A percentile compares a stretch with the other conserved stretches of the same genome.
These are phyloP conservation scores for Aspergillus haitiensis DNA, from an alignment of 495 filamentous ascomycete genomes.

Conservation along the genomic window DNA sequence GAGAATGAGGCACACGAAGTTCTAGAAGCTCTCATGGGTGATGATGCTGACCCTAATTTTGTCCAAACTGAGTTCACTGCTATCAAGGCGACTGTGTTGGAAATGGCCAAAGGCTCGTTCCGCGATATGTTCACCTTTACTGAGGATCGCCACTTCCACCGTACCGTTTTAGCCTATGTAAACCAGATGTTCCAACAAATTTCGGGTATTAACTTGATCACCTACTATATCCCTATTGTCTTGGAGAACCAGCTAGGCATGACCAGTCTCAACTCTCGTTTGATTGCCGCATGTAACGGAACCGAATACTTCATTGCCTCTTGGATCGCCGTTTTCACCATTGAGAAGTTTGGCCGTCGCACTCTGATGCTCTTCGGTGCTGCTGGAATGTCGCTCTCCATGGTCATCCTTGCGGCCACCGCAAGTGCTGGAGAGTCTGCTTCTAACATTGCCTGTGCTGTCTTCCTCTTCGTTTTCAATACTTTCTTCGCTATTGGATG, in stretches of 20 bases:
- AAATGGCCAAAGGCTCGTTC: conserved; percentile 66
- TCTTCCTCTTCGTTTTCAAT: conserved; percentile 73
- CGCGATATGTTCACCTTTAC: conserved; percentile 70
- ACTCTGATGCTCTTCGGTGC: conserved; percentile 72
- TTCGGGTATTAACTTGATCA: conserved; percentile 73
- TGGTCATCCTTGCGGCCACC: conserved; percentile 64
- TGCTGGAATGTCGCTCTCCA: conserved; percentile 65
- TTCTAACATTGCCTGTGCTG: conserved; percentile 51
- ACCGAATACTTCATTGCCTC: conserved; percentile 76
- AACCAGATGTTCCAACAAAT: conserved; percentile 82
- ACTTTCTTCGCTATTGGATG: conserved; percentile 77
- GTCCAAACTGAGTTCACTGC: conserved; percentile 65
- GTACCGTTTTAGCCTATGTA: conserved; percentile 67
- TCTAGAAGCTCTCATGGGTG: conserved; percentile 59
- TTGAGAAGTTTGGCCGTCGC: conserved; percentile 68
- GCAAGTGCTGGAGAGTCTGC: conserved; percentile 30
- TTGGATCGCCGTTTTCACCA: conserved; percentile 68
- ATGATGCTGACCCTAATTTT: conserved; percentile 50
- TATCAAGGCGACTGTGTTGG: conserved; percentile 74
- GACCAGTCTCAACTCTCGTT: conserved; percentile 55
- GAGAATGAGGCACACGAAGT: conserved; percentile 67
- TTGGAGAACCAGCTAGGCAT: conserved; percentile 59
- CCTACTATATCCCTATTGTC: conserved; percentile 70
- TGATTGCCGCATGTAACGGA: conserved; percentile 71
- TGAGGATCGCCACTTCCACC: conserved; percentile 72